Evolutionary conservation across 768 basidiomycete genomes (phyloP), one percentile per base, ranked within the genome.

Genomic region (Boletus bicolor): DNA sequence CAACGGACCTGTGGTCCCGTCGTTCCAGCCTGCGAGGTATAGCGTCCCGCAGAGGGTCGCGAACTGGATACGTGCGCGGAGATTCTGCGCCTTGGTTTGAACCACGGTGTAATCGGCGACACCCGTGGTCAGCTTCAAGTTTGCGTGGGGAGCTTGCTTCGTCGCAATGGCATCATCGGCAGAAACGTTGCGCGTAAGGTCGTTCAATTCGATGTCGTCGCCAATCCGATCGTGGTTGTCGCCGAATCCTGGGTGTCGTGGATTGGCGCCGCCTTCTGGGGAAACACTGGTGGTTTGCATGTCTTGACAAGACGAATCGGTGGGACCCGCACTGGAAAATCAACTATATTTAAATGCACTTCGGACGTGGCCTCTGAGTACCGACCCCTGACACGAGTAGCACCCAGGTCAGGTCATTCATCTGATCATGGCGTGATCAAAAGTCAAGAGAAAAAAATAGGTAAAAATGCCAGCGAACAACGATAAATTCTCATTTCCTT

Each of bases 21-120:
- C 75, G 54, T 75, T 75, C 72, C 75, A 76, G 9, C 75, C 75
- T 0, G 63, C 54, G 19, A 76, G 55, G 47, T 71, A 77, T 15
- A 74, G 10, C 42, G 66, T 63, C 62, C 64, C 75, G 57, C 73
- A 76, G 2, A 76, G 63, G 1, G 71, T 60, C 9, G 49, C 57
- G 41, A 75, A 69, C 39, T 76, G 76, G n/a, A 74, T 56, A 3
- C 52, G 61, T 14, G 54, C 62, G 5, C 54, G 69, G 19, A 60
- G 48, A 9, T 52, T 52, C 47, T 70, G 73, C 15, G 54, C 50
- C 43, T 49, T 68, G 24, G 61, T 63, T 19, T 57, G 64, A 14
- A 41, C 38, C 7, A 51, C 44, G n/a, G 38, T 24, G 4, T 39
- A 12, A 5, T 42, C 26, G 26, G 45, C 3, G 19, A 8, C 17